Base-by-base conservation (phyloP, 441 rosid genomes). In the Geranium incanum region DNA sequence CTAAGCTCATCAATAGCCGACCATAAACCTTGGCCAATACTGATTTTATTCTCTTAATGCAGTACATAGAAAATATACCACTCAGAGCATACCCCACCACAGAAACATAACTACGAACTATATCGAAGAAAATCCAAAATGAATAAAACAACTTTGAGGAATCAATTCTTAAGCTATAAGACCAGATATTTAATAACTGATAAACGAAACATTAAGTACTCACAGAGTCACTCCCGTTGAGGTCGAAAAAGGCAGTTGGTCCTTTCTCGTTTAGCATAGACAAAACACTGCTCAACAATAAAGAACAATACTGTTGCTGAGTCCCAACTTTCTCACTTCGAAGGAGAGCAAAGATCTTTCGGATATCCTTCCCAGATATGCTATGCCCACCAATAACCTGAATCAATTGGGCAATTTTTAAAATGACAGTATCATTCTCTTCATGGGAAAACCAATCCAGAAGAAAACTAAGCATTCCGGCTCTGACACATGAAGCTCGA, bases 221-320 rank as follows among this genome's bases (percentile, higher is more conserved):
- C 86, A 96, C 99, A 78, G 97, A 93, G 78, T 93, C 95, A 84
- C 76, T 85, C 73, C 98, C 95, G 33, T 83, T 90, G 80, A 93
- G 89, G 78, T 93, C 98, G 84, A 93, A 96, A 86, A 93, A 95
- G 68, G 97, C 92, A 75, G 98, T 87, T 50, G 99, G 98, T 50
- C 99, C 99, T 85, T 88, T 93, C 94, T 91, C 99, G 81, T 90
- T 96, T 67, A 96, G 87, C 99, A 96, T 96, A 65, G 99, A 88
- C 82, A 90, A 79, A 76, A 96, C 83, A 78, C 86, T 83, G 77
- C 84, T 87, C 83, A 96, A 81, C 80, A 96, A 80, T 19, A 91
- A 84, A 52, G 96, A 93, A 82, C 96, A 89, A 78, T 89, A 91
- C 70, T 89, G 91, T 81, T 88, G 98, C 70, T 82, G 84, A 71